Conservation (phyloP, 169 alveolate genomes). For the Eimeria sp. region DNA sequence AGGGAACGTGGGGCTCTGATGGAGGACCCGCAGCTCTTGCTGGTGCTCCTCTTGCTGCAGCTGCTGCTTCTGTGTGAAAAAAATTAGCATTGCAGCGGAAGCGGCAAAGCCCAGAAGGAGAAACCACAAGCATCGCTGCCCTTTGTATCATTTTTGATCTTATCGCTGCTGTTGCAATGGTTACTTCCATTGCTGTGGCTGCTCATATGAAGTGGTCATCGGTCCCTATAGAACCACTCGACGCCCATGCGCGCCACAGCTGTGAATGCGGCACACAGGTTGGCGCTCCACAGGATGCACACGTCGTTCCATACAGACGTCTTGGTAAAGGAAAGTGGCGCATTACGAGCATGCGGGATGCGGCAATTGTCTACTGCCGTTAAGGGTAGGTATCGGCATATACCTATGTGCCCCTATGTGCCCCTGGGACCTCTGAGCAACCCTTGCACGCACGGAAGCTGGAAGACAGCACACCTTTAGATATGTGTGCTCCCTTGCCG, state of each 20-base stretch:
- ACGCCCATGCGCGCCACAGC: not conserved
- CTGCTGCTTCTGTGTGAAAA: not conserved
- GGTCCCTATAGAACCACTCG: not conserved
- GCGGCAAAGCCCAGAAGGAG: not conserved
- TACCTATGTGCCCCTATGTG: not conserved
- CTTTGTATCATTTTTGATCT: not conserved
- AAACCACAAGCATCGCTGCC: not conserved
- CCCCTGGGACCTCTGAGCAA: not conserved
- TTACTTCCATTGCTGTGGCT: not conserved
- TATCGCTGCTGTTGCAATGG: not conserved
- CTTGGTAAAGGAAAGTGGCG: not conserved
- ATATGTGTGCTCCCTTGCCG: not conserved
- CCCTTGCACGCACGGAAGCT: not conserved
- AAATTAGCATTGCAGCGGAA: not conserved
- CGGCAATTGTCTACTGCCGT: not conserved
- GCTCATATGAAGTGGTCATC: not conserved
- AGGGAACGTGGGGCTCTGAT: not conserved
- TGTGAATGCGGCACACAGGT: not conserved
- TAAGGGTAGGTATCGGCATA: not conserved
- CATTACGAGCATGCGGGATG: not conserved
- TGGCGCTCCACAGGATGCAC: not conserved
- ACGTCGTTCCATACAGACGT: not conserved
- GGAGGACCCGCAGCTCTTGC: not conserved
- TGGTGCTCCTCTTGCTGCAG: conserved; percentile 27
- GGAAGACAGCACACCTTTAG: not conserved